phyloP scores from a whole-genome alignment of 2,329 filamentous ascomycete genomes.

The Metarhizium album region DNA sequence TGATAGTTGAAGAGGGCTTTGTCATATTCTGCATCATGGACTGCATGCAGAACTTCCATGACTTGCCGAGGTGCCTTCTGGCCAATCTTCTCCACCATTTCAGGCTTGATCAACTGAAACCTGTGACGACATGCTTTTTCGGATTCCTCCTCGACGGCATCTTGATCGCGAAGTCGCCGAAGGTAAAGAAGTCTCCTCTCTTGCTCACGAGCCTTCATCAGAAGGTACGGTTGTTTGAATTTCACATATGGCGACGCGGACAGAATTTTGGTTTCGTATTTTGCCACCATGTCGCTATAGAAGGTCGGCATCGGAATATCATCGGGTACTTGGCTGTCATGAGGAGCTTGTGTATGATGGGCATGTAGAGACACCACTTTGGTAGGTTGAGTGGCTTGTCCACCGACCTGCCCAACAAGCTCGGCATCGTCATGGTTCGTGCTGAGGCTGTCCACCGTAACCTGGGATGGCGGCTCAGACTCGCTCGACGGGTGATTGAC shows the following conservation, averaged over 20 bases:
- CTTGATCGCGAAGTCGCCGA: slow-evolving; percentile 71
- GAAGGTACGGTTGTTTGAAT: slow-evolving; percentile 84
- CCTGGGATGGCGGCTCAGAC: slow-evolving; percentile 25
- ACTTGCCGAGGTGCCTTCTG: slow-evolving; percentile 75
- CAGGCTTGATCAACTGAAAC: slow-evolving; percentile 85
- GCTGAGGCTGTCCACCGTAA: slow-evolving; percentile 19
- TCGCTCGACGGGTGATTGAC: slow-evolving; percentile 26
- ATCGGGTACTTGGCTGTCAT: slow-evolving; percentile 55
- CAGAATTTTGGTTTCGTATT: slow-evolving; percentile 84
- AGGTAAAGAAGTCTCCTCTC: slow-evolving; percentile 76
- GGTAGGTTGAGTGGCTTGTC: slow-evolving; percentile 14
- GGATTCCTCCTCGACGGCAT: slow-evolving; percentile 46
- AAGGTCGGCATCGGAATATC: slow-evolving; percentile 80
- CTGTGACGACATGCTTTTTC: slow-evolving; percentile 57
- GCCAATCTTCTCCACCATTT: slow-evolving; percentile 84
- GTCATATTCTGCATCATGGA: slow-evolving; percentile 94
- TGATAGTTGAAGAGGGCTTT: slow-evolving; percentile 88
- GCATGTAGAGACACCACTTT: slow-evolving; percentile 30
- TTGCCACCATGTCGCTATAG: slow-evolving; percentile 89
- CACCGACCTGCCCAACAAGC: slow-evolving; percentile 13
- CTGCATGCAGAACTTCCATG: slow-evolving; percentile 85
- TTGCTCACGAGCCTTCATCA: slow-evolving; percentile 86
- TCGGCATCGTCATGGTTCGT: slow-evolving; percentile 19
- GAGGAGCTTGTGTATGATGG: slow-evolving; percentile 30
- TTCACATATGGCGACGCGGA: slow-evolving; percentile 95